Percentiles rank a stretch among this genome's conserved stretches.
Evolutionary conservation across 164 flowering plant species (phyloP).

Genomic region (Nymphaea colorata): DNA sequence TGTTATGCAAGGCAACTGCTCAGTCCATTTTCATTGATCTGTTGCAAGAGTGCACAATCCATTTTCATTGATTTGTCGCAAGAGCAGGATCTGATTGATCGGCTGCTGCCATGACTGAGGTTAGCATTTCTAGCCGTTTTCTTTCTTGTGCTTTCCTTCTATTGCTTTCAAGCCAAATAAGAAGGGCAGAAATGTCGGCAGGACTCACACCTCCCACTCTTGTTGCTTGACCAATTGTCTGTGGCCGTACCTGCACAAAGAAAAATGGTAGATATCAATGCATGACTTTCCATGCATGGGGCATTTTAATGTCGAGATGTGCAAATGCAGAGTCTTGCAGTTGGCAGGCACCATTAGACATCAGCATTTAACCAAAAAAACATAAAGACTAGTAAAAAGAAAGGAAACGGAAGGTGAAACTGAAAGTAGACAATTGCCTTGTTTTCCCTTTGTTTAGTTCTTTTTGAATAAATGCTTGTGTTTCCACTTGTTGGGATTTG

Average conservation of each 20-base stretch:
- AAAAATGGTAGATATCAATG: no score
- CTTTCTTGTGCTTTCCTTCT: constrained; percentile 47
- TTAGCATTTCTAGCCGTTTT: constrained; percentile 28
- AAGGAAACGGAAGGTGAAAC: no score
- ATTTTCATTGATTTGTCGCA: not conserved
- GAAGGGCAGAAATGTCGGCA: constrained; percentile 93
- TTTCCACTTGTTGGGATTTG: no score
- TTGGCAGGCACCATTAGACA: no score
- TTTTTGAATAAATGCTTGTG: no score
- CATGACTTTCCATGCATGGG: no score
- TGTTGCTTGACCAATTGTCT: constrained; percentile 92
- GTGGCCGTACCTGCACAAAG: constrained; percentile 68
- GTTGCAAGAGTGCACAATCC: not conserved
- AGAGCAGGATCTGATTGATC: constrained; percentile 14
- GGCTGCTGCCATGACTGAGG: constrained; percentile 21
- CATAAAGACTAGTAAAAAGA: no score
- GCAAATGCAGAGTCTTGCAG: no score
- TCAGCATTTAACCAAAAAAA: no score
- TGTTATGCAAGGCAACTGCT: not conserved
- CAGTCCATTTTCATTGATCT: not conserved
- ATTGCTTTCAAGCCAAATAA: constrained; percentile 68
- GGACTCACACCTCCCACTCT: constrained; percentile 98
- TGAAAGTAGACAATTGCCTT: no score
- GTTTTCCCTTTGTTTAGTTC: no score
- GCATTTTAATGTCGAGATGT: no score